Percentiles rank a stretch among this genome's conserved stretches.
Evolutionary conservation across 2,329 filamentous ascomycete species (phyloP).

Genomic region (Nemania serpens): DNA sequence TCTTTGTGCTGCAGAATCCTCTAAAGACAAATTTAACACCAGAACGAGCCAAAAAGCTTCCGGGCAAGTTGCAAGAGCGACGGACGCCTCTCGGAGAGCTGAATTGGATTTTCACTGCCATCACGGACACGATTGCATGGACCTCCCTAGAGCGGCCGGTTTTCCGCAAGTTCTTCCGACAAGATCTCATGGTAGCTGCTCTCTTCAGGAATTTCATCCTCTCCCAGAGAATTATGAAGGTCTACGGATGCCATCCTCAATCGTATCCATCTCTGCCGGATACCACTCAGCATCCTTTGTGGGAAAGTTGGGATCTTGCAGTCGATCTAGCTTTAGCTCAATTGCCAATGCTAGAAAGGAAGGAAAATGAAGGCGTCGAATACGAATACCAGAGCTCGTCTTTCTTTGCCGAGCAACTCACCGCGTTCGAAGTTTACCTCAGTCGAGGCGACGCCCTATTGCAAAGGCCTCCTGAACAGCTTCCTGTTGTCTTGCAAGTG

Average conservation of each 20-base stretch:
- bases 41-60: constrained; percentile 85
- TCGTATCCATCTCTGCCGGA: constrained; percentile 91
- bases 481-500: constrained; percentile 95
- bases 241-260: constrained; percentile 93
- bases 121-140: constrained; percentile 98
- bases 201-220: constrained; percentile 95
- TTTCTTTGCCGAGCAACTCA: constrained; percentile 96
- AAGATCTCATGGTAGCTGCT: constrained; percentile 98
- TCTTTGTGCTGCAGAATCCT: constrained; percentile 94
- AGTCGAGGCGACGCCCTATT: constrained; percentile 78
- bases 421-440: constrained; percentile 95
- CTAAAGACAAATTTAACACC: constrained; percentile 70
- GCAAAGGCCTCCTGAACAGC: constrained; percentile 87
- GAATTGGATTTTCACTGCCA: constrained; percentile 99
- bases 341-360: constrained; percentile 81
- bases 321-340: constrained; percentile 94
- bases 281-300: constrained; percentile 91
- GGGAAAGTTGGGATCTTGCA: constrained; percentile 97
- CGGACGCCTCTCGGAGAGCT: constrained; percentile 92
- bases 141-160: constrained; percentile 87
- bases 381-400: constrained; percentile 94
- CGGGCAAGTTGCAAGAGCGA: constrained; percentile 88
- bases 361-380: constrained; percentile 71
- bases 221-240: constrained; percentile 92
- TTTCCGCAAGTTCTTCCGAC: constrained; percentile 95